Conservation (phyloP, 2,329 filamentous ascomycete genomes). For the Talaromyces piceae region DNA sequence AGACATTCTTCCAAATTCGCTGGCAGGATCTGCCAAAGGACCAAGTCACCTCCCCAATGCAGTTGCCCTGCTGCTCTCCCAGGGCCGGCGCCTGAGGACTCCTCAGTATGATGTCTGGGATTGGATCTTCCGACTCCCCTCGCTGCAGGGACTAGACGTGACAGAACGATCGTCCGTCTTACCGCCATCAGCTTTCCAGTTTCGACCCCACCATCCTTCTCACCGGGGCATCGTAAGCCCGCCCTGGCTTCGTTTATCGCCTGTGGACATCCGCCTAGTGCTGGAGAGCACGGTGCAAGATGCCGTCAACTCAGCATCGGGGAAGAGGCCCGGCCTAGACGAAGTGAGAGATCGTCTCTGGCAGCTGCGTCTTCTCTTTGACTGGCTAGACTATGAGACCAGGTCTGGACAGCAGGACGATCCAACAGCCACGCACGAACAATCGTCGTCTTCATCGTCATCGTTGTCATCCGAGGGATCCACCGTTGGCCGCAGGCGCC, state of each 20-base stretch:
- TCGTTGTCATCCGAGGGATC: neutral
- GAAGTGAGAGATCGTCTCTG: conserved; percentile 51
- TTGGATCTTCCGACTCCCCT: conserved; percentile 63
- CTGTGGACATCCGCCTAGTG: conserved; percentile 65
- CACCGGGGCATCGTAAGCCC: conserved; percentile 41
- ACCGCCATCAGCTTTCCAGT: conserved; percentile 34
- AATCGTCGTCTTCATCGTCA: too few relatives aligned
- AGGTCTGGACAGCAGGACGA: conserved; percentile 7
- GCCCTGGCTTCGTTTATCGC: conserved; percentile 49
- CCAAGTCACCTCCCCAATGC: conserved; percentile 18
- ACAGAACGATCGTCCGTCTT: conserved; percentile 61
- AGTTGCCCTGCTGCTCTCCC: conserved; percentile 17
- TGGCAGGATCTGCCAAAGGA: conserved; percentile 20
- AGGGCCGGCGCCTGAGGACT: conserved; percentile 17
- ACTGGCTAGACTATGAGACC: conserved; percentile 51
- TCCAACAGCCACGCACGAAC: conserved; percentile 13
- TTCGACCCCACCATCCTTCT: conserved; percentile 15
- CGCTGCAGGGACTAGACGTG: conserved; percentile 49
- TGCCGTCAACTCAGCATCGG: conserved; percentile 24
- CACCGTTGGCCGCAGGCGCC: conserved; percentile 21
- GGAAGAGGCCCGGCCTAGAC: conserved; percentile 26
- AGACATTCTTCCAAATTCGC: conserved; percentile 26
- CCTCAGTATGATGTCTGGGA: conserved; percentile 50
- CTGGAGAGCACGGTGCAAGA: conserved; percentile 46
- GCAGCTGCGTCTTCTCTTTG: conserved; percentile 57